Conservation (phyloP, 345 rosid species). For the Gossypium arboreum region DNA sequence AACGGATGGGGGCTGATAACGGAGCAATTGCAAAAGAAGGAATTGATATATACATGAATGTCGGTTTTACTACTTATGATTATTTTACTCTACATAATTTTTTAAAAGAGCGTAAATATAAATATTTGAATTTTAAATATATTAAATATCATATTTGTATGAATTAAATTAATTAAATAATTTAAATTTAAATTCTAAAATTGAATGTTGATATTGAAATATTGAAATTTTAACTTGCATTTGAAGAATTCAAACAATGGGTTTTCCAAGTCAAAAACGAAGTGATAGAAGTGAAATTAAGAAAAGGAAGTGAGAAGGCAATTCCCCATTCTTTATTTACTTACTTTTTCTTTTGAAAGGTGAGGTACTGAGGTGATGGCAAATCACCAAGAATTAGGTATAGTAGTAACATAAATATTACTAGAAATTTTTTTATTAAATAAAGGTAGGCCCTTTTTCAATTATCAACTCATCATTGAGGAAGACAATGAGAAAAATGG, state of each 20-base stretch:
- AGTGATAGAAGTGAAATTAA: constrained; percentile 1
- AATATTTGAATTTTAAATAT: too few species aligned
- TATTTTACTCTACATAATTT: too few species aligned
- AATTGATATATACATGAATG: background rate
- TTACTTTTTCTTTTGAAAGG: background rate
- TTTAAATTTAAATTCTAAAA: background rate
- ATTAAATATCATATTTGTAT: too few species aligned
- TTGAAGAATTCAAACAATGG: background rate
- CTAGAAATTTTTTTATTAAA: background rate
- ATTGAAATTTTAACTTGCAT: background rate
- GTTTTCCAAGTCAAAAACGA: background rate
- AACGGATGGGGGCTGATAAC: background rate
- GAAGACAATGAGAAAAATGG: background rate
- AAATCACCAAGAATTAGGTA: background rate
- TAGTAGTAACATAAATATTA: too few species aligned
- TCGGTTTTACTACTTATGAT: too few species aligned
- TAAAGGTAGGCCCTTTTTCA: background rate
- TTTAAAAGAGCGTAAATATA: too few species aligned
- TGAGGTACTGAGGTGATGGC: too few species aligned
- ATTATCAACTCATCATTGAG: constrained; percentile 3
- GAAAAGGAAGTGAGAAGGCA: background rate
- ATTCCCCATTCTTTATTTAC: background rate
- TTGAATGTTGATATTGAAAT: background rate
- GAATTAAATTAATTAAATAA: too few species aligned
- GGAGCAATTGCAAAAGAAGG: background rate